These are phyloP conservation scores for Penicillium angulare DNA, from an alignment of 495 filamentous ascomycete species.

Conservation along the genomic window DNA sequence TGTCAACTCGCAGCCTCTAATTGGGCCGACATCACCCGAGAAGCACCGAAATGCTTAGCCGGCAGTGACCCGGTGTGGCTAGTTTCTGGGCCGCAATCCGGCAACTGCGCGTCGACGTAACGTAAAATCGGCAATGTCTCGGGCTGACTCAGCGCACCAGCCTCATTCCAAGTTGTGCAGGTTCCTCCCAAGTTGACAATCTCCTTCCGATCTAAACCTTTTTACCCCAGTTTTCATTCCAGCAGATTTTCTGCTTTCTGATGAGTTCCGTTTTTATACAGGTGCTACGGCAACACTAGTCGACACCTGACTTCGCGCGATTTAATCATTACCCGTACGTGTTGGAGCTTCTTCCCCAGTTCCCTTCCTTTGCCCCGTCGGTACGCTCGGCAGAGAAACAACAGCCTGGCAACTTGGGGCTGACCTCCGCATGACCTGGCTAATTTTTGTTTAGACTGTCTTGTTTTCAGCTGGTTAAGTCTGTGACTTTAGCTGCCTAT, in stretches of 20 bases:
- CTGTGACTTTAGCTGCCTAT: slow-evolving; percentile 6
- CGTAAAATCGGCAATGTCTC: slow-evolving; percentile 16
- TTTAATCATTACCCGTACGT: slow-evolving; percentile 17
- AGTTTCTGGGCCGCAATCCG: too few relatives aligned
- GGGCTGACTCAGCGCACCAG: slow-evolving; percentile 31
- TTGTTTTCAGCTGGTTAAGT: slow-evolving; percentile 1
- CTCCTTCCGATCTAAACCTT: slow-evolving; percentile 10
- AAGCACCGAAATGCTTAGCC: slow-evolving; percentile 25
- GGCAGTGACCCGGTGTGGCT: slow-evolving; percentile 11
- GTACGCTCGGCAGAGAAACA: slow-evolving; percentile 25
- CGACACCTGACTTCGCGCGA: slow-evolving; percentile 39
- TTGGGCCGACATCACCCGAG: slow-evolving; percentile 30
- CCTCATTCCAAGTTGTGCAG: slow-evolving; percentile 17
- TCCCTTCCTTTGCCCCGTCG: slow-evolving; percentile 41
- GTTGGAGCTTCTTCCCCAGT: slow-evolving; percentile 12
- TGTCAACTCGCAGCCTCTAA: slow-evolving; percentile 7
- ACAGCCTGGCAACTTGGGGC: slow-evolving; percentile 23
- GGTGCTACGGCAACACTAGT: slow-evolving; percentile 49
- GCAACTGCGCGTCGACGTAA: too few relatives aligned
- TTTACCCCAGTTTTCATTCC: slow-evolving; percentile 12
- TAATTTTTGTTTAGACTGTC: slow-evolving; percentile 11
- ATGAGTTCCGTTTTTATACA: slow-evolving; percentile 44
- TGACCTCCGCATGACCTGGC: slow-evolving; percentile 10
- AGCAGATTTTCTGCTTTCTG: slow-evolving; percentile 43
- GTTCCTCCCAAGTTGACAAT: slow-evolving; percentile 20